phyloP scores from a whole-genome alignment of 2,329 filamentous ascomycete species.

The Parastagonospora nodorum region DNA sequence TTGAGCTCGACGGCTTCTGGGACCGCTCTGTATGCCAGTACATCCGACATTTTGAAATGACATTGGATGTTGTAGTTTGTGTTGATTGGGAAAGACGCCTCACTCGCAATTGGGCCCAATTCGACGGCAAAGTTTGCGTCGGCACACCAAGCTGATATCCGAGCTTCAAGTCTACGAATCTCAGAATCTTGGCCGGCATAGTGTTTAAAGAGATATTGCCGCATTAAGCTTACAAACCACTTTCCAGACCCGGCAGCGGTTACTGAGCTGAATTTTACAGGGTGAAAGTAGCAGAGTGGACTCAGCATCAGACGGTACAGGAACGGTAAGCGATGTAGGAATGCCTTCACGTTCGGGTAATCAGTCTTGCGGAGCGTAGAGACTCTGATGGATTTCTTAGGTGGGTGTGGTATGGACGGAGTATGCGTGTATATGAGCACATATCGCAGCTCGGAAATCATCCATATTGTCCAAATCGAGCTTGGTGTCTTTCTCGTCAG shows the following conservation, averaged over 20 bases:
- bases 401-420: conserved; percentile 58
- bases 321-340: conserved; percentile 57
- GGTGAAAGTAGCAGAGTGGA: conserved; percentile 59
- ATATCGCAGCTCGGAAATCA: conserved; percentile 56
- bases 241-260: conserved; percentile 57
- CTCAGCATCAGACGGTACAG: conserved; percentile 55
- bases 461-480: conserved; percentile 46
- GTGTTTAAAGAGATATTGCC: conserved; percentile 56
- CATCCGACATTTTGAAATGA: conserved; percentile 53
- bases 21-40: conserved; percentile 57
- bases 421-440: conserved; percentile 54
- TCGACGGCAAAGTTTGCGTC: conserved; percentile 60
- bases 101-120: conserved; percentile 51
- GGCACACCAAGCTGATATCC: conserved; percentile 56
- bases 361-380: conserved; percentile 54
- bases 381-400: conserved; percentile 53
- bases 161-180: conserved; percentile 52
- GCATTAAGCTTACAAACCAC: conserved; percentile 55
- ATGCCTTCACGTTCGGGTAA: conserved; percentile 48
- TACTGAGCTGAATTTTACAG: conserved; percentile 56
- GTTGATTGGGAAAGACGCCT: conserved; percentile 56
- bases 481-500: conserved; percentile 32
- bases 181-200: conserved; percentile 52
- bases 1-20: conserved; percentile 50
- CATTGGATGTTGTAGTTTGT: conserved; percentile 55